Base-by-base conservation (phyloP, 148 eudicot genomes). In the Heliosperma pusillum region DNA sequence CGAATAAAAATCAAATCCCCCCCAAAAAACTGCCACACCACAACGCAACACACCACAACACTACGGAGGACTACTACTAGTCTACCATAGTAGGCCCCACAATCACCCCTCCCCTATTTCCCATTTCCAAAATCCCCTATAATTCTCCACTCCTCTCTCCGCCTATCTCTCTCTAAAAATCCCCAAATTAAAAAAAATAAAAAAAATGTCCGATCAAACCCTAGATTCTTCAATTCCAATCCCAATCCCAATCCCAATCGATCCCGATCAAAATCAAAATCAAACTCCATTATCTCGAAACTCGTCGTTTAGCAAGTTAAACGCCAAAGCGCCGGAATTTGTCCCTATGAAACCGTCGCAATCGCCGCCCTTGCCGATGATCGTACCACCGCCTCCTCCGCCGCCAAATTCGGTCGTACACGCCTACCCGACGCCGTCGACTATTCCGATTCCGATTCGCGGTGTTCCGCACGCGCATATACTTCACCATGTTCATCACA, bases 261-360 rank as follows among this genome's bases (percentile, higher is more conserved):
- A 65, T 25, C 15, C 73, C 24, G 78, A 69, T 63, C 78, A 77
- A 36, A 77, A 36, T 26, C 42, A 36, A n/a, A n/a, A n/a, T n/a
- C 42, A 36, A 36, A 8, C 27, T 2, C 65, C 78, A 65, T 73
- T 85, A 71, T 24, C 87, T 0, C 81, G 94, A 10, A 88, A 75
- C 69, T 58, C 78, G 6, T 89, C 93, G 0, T 74, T 60, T 63
- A 84, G 87, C 66, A 81, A 84, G 12, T 86, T 93, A 19, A 93
- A 86, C 79, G 97, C 97, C 4, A 65, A 84, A 70, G 97, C 97
- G 4, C 90, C 93, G 0, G 97, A 89, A 78, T 93, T 93, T 52
- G 91, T 89, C 0, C 82, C 85, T 1, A 74, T 58, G 76, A 75
- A 79, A 11, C 62, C 73, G 19, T 19, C 63, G 16, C 72, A 52